Conservation (phyloP, 164 flowering plant genomes). For the Stephania yunnanensis region DNA sequence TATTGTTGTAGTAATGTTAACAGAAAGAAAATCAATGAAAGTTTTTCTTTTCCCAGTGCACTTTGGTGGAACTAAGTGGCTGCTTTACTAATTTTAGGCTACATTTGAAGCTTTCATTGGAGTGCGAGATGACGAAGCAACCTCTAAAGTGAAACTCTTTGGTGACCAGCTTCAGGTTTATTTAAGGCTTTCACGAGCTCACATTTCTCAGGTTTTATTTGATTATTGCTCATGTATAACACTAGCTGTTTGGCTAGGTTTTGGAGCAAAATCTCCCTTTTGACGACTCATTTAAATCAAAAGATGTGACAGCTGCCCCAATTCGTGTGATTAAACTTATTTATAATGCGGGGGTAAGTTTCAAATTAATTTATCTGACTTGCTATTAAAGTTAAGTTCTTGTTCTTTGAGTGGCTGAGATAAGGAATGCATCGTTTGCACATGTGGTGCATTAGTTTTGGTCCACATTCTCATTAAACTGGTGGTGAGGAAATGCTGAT, state of each 20-base stretch:
- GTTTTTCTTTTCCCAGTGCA: not conserved
- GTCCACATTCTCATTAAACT: not conserved
- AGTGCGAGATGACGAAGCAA: slow-evolving; percentile 79
- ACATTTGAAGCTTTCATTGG: slow-evolving; percentile 96
- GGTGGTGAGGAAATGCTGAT: not conserved
- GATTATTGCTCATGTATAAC: not conserved
- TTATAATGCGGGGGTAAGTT: slow-evolving; percentile 87
- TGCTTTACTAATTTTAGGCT: slow-evolving; percentile 44
- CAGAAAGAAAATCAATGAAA: not conserved
- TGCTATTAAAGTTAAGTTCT: not conserved
- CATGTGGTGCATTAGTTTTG: not conserved
- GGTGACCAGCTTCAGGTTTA: slow-evolving; percentile 77
- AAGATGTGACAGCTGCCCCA: slow-evolving; percentile 78
- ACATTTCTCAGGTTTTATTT: not conserved
- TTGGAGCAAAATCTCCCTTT: slow-evolving; percentile 91
- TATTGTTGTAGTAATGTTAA: not conserved
- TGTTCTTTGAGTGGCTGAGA: not conserved
- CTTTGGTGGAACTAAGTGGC: slow-evolving; percentile 6
- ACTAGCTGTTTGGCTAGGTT: slow-evolving; percentile 29
- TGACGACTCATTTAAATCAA: slow-evolving; percentile 68
- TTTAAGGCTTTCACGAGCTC: not conserved
- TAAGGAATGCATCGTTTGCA: not conserved
- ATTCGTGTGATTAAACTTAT: slow-evolving; percentile 85
- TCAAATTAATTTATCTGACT: not conserved
- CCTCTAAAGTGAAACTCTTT: slow-evolving; percentile 78